Conservation (phyloP, 441 rosid species). For the Viola pubescens region DNA sequence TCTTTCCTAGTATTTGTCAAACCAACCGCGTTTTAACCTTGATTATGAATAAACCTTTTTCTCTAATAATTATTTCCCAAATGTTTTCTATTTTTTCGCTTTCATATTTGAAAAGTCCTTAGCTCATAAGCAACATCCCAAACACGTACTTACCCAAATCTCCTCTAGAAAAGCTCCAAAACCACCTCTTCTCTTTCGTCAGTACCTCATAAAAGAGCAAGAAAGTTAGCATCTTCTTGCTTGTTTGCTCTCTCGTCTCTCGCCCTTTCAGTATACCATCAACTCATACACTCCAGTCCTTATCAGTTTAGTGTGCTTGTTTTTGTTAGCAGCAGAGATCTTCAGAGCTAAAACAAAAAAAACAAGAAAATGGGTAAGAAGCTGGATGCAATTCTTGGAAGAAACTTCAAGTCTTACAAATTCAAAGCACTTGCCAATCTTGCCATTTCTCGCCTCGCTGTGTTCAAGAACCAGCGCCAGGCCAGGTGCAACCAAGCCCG, state of each 20-base stretch:
- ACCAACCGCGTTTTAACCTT: too few relatives aligned
- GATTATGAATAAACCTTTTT: too few relatives aligned
- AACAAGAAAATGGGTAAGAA: constrained; percentile 57
- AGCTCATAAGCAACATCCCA: constrained; percentile 8
- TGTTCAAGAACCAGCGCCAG: constrained; percentile 69
- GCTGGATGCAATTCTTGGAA: constrained; percentile 65
- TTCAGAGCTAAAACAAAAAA: background rate
- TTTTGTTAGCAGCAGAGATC: background rate
- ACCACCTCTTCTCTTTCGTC: constrained; percentile 15
- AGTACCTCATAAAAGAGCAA: constrained; percentile 15
- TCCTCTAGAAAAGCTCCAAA: background rate
- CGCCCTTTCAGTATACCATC: background rate
- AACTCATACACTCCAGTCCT: background rate
- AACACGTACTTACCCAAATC: background rate
- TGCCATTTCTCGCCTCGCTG: constrained; percentile 61
- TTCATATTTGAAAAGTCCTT: background rate
- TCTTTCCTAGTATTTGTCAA: too few relatives aligned
- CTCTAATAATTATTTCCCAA: background rate
- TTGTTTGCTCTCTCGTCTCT: constrained; percentile 17
- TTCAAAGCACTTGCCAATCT: constrained; percentile 49
- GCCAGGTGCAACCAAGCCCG: constrained; percentile 48
- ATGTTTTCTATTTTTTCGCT: background rate
- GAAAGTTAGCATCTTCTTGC: background rate
- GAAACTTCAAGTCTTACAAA: constrained; percentile 49
- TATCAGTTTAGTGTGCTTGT: background rate